Conservation (phyloP, 1,139 yeast species). For the Zygosaccharomyces pseudobailii region DNA sequence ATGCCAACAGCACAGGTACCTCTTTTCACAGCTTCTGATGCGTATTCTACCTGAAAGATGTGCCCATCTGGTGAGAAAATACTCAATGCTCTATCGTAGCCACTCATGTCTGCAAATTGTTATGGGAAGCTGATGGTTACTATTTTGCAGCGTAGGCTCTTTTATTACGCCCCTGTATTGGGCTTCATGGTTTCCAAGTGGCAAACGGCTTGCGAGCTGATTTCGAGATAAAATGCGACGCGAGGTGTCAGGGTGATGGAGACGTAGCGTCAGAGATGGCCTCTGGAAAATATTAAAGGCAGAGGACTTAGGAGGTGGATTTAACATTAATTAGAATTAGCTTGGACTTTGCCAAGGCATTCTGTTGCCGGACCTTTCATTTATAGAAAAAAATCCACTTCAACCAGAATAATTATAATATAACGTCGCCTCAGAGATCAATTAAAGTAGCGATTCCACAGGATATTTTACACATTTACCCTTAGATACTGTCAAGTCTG, state of each 20-base stretch:
- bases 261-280: not conserved
- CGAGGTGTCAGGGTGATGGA: not conserved
- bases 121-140: not conserved
- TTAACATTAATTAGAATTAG: too few species aligned
- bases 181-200: not conserved
- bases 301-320: not conserved
- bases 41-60: constrained; percentile 97
- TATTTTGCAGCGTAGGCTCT: not conserved
- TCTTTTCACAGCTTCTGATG: constrained; percentile 95
- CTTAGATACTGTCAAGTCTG: too few species aligned
- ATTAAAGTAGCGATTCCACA: too few species aligned
- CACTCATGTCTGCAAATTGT: constrained; percentile 61
- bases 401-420: too few species aligned
- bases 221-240: not conserved
- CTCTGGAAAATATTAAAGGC: not conserved
- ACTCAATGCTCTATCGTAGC: constrained; percentile 98
- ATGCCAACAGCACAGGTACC: constrained; percentile 98
- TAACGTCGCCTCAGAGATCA: too few species aligned
- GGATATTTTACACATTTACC: too few species aligned
- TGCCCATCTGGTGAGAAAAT: constrained; percentile 99
- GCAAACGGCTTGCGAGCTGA: not conserved
- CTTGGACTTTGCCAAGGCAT: too few species aligned
- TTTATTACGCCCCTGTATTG: not conserved
- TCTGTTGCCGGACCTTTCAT: too few species aligned
- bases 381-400: too few species aligned